phyloP scores from a whole-genome alignment of 1,139 yeast species.

The Hansenula sp. region DNA sequence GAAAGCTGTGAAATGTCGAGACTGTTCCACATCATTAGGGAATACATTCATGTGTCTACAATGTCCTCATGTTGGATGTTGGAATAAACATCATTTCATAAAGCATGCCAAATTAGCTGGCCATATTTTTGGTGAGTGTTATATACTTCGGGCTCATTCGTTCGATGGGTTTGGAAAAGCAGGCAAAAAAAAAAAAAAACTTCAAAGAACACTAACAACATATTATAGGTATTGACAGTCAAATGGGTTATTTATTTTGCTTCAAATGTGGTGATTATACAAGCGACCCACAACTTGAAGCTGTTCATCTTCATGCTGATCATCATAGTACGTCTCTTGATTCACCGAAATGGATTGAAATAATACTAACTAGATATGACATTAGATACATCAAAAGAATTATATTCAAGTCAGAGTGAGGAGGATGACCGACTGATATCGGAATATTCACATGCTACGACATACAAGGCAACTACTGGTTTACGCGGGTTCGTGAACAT shows the following conservation, averaged over 20 bases:
- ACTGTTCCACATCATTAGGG: conserved; percentile 32
- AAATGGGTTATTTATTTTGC: conserved; percentile 63
- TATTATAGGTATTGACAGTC: conserved; percentile 40
- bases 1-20: conserved; percentile 45
- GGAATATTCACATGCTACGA: conserved; percentile 43
- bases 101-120: conserved; percentile 57
- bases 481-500: conserved; percentile 84
- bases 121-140: conserved; percentile 63
- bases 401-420: conserved; percentile 6
- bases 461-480: conserved; percentile 64
- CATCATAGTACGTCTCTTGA: background rate
- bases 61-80: conserved; percentile 82
- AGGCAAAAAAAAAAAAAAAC: no score
- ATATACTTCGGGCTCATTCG: no score
- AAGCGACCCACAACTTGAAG: conserved; percentile 55
- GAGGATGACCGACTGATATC: conserved; percentile 22
- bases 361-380: conserved; percentile 5
- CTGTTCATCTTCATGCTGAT: conserved; percentile 30
- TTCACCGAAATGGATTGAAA: conserved; percentile 1
- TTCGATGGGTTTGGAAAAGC: no score
- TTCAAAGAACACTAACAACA: background rate
- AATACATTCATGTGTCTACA: conserved; percentile 67
- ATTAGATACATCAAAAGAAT: conserved; percentile 3
- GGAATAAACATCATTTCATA: conserved; percentile 52
- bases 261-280: conserved; percentile 74